Conservation (phyloP, 345 rosid genomes). For the Populus simonii region DNA sequence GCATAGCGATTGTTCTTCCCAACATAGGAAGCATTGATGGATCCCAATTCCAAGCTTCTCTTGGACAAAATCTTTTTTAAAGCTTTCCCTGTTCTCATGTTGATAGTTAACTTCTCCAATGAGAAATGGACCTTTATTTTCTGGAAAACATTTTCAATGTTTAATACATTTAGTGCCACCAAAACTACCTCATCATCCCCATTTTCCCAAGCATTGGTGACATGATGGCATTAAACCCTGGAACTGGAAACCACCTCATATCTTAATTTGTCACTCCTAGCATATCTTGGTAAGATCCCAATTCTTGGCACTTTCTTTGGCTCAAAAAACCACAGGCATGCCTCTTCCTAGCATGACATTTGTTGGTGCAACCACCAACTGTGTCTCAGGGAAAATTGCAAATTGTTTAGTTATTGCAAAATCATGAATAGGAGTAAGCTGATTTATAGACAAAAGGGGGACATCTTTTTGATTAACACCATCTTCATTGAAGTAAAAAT, state of each 20-base stretch:
- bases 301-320: constrained; percentile 13
- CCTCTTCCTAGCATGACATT: constrained; percentile 10
- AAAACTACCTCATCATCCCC: constrained; percentile 14
- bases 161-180: constrained; percentile 15
- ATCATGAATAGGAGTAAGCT: not conserved
- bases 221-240: constrained; percentile 16
- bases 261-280: constrained; percentile 1
- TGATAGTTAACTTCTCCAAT: constrained; percentile 22
- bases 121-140: not conserved
- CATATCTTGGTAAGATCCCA: constrained; percentile 20
- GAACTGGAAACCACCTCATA: constrained; percentile 18
- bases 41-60: constrained; percentile 21
- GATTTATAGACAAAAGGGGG: not conserved
- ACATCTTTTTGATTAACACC: not conserved
- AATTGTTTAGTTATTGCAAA: not conserved
- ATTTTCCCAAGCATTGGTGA: not conserved
- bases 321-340: not conserved
- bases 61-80: constrained; percentile 1
- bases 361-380: not conserved
- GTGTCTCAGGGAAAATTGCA: not conserved
- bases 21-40: constrained; percentile 10
- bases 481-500: not conserved
- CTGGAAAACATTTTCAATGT: not conserved
- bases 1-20: constrained; percentile 20
- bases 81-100: constrained; percentile 8